These are phyloP conservation scores for Aspergillus chevalieri DNA, from an alignment of 2,329 filamentous ascomycete genomes.

Conservation along the genomic window DNA sequence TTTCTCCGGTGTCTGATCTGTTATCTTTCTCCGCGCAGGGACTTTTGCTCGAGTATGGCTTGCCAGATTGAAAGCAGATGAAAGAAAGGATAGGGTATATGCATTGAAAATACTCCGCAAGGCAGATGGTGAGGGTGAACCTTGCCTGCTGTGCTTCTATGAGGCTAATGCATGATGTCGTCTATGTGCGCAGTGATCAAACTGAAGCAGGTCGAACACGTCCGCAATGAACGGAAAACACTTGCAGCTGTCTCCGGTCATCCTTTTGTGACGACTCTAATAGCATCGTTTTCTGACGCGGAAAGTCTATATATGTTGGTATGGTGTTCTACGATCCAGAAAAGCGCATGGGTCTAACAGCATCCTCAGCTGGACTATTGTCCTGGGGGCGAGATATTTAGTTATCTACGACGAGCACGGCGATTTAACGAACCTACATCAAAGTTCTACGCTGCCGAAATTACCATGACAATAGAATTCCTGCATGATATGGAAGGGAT, in stretches of 20 bases:
- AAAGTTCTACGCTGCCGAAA: slow-evolving; percentile 62
- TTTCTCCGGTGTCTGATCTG: slow-evolving; percentile 8
- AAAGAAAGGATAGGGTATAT: slow-evolving; percentile 38
- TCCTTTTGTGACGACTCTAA: slow-evolving; percentile 60
- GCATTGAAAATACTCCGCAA: slow-evolving; percentile 47
- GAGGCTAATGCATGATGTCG: slow-evolving; percentile 5
- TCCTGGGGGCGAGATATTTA: slow-evolving; percentile 62
- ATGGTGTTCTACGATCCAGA: slow-evolving; percentile 11
- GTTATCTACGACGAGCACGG: slow-evolving; percentile 55
- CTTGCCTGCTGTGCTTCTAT: slow-evolving; percentile 2
- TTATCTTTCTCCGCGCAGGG: slow-evolving; percentile 27
- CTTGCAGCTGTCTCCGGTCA: slow-evolving; percentile 58
- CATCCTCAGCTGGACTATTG: slow-evolving; percentile 55
- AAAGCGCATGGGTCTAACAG: not conserved
- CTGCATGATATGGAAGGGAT: slow-evolving; percentile 60
- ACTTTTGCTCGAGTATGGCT: slow-evolving; percentile 50
- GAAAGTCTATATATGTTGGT: slow-evolving; percentile 53
- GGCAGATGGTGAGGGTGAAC: slow-evolving; percentile 37
- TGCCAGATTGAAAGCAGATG: slow-evolving; percentile 33
- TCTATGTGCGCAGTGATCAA: slow-evolving; percentile 41
- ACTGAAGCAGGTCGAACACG: slow-evolving; percentile 63
- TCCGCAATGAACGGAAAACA: slow-evolving; percentile 60
- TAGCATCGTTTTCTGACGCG: slow-evolving; percentile 59
- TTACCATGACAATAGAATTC: slow-evolving; percentile 59
- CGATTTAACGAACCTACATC: slow-evolving; percentile 59